Base-by-base conservation (phyloP, 352 stramenopile genomes). In the Blastocystis sp. region DNA sequence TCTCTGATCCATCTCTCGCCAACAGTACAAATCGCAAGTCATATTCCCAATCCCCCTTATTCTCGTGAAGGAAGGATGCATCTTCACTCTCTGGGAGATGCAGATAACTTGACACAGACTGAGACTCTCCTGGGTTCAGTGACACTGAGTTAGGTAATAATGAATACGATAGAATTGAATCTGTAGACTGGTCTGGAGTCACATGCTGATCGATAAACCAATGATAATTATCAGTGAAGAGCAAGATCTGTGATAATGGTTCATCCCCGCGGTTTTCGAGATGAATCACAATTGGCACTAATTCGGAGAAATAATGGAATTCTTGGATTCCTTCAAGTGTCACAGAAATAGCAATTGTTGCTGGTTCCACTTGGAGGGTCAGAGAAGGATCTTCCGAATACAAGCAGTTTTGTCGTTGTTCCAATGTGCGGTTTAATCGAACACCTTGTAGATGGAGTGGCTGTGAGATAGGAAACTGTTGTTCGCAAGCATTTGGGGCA, bases 201-300 rank as follows among this genome's bases (percentile, higher is more conserved):
- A 54, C 11, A 24, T 74, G 35, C 32, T 32, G 54, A 61, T 32
- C 54, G 3, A 61, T 32, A 61, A 32, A 61, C 54, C 54, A 61
- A n/a, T 32, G 54, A 61, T 61, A 32, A 27, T 63, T 83, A 27
- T 63, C 39, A 1, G 71, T 83, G 24, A 66, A 39, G 14, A 83
- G 46, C 4, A 65, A 24, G 19, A 66, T 16, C n/a, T 35, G 16
- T n/a, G 71, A 52, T n/a, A 83, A 42, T 2, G 71, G 49, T 12
- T n/a, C 1, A 46, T 61, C 66, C 32, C 71, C 71, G 54, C 71
- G 54, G 71, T 83, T 83, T 32, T 32, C 29, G 46, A 83, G 14
- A n/a, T 32, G 29, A 16, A 83, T 29, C 6, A 56, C 29, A n/a
- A 83, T 19, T n/a, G 49, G 32, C 2, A 29, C 9, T 0, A 83